Base-by-base conservation (phyloP, 2,329 filamentous ascomycete species). In the Blastomyces silverae region DNA sequence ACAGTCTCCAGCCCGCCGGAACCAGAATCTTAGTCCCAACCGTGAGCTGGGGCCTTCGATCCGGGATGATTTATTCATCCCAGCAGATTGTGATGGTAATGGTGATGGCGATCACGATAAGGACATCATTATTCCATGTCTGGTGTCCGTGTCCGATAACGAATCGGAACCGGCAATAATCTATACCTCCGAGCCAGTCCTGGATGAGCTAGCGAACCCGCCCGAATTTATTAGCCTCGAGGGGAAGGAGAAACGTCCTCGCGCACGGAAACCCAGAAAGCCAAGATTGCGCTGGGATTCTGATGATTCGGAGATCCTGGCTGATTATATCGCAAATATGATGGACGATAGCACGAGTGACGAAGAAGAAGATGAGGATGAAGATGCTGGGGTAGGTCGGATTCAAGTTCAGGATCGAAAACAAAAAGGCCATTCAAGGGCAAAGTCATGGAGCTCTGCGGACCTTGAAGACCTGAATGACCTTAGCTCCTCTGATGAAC, bases 301-400 rank as follows among this genome's bases (percentile, higher is more conserved):
- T 55, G 61, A 63, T 37, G 63, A 64, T 20, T 59, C 55, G 11
- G 63, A 59, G 31, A 79, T 86, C 53, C 77, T 87, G 69, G 83
- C 84, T 0, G 89, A 92, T 71, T 92, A 92, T 70, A 87, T 91
- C 63, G 74, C 71, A 28, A 78, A 79, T 59, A 73, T 79, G 62
- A 70, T 71, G 48, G 66, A 70, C 15, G 69, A 74, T 44, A 68
- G 71, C 57, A 65, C 70, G 15, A 65, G 65, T 46, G 63, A 63
- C 48, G 56, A 66, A 31, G 50, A 31, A 13, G 50, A 53, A 6
- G 50, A 53, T 2, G 55, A 57, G 62, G 22, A 57, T 61, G 25
- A 42, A 22, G 42, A 79, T 82, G 55, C 71, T 83, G 2, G 81
- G 81, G 31, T 80, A 78, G 46, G 74, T 74, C 25, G 15, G 8